A percentile compares a stretch with the other conserved stretches of the same genome.
These are phyloP conservation scores for Hydnomerulius pinastri DNA, from an alignment of 768 basidiomycete genomes.

Conservation along the genomic window DNA sequence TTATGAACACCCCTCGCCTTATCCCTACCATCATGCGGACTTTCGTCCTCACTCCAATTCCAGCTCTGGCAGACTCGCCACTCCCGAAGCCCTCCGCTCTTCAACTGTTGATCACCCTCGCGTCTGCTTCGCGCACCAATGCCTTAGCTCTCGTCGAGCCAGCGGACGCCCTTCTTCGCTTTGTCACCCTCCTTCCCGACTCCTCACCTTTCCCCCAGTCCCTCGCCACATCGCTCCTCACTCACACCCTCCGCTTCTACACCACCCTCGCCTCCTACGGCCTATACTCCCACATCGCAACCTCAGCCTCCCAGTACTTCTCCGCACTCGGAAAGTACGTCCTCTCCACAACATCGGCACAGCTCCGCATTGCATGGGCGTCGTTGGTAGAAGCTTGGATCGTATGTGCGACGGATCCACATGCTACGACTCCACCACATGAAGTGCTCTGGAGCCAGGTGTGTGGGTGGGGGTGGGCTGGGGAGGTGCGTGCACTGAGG, in stretches of 20 bases:
- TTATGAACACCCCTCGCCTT: slow-evolving; percentile 54
- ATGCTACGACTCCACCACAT: slow-evolving; percentile 82
- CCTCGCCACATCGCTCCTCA: slow-evolving; percentile 49
- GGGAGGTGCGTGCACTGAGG: slow-evolving; percentile 49
- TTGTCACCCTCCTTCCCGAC: slow-evolving; percentile 59
- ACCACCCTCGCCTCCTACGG: slow-evolving; percentile 74
- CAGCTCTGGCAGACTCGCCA: slow-evolving; percentile 33
- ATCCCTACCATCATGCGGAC: slow-evolving; percentile 51
- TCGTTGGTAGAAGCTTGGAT: slow-evolving; percentile 71
- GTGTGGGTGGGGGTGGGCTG: slow-evolving; percentile 73
- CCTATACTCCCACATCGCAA: slow-evolving; percentile 65
- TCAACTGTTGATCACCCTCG: slow-evolving; percentile 56
- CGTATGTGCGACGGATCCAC: slow-evolving; percentile 86
- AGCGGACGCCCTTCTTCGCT: slow-evolving; percentile 72
- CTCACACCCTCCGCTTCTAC: slow-evolving; percentile 64
- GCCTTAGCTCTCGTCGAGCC: slow-evolving; percentile 57
- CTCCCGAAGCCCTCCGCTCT: slow-evolving; percentile 52
- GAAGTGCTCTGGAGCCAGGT: slow-evolving; percentile 91
- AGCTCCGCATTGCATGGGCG: slow-evolving; percentile 53
- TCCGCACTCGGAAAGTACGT: slow-evolving; percentile 50
- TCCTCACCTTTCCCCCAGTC: slow-evolving; percentile 38
- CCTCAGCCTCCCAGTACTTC: slow-evolving; percentile 61
- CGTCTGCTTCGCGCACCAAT: slow-evolving; percentile 64
- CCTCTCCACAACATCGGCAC: slow-evolving; percentile 30
- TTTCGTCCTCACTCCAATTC: slow-evolving; percentile 59